Conservation (phyloP, 371 early-diverging fungal species). For the Saksenaea oblongispora region DNA sequence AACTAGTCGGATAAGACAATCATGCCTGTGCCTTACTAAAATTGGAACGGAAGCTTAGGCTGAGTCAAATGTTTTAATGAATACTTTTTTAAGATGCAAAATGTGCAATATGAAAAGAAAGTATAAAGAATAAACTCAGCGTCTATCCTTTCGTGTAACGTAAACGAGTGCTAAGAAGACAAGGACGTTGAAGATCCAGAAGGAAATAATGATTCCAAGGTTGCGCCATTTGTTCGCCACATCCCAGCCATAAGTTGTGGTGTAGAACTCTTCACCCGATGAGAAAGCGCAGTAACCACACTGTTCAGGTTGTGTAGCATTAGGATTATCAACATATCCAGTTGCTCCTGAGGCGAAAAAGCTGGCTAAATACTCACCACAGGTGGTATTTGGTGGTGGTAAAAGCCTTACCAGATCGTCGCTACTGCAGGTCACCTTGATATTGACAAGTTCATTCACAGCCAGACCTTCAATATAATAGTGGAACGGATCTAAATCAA, state of each 20-base stretch:
- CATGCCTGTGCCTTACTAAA: no score
- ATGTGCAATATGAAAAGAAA: not conserved
- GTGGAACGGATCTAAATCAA: slow-evolving; percentile 31
- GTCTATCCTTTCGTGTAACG: not conserved
- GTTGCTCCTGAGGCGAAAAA: slow-evolving; percentile 37
- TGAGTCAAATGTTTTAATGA: not conserved
- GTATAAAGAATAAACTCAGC: not conserved
- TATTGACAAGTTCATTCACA: slow-evolving; percentile 55
- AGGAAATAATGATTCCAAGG: slow-evolving; percentile 56
- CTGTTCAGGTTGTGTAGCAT: slow-evolving; percentile 21
- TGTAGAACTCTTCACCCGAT: slow-evolving; percentile 51
- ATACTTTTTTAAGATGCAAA: not conserved
- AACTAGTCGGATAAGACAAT: no score
- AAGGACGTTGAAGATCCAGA: slow-evolving; percentile 42
- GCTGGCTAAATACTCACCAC: slow-evolving; percentile 50
- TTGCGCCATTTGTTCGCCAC: slow-evolving; percentile 64
- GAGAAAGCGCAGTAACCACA: slow-evolving; percentile 63
- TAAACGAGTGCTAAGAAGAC: slow-evolving; percentile 20
- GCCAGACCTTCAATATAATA: slow-evolving; percentile 66
- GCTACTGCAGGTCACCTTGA: slow-evolving; percentile 41
- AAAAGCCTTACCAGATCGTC: slow-evolving; percentile 44
- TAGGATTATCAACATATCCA: slow-evolving; percentile 52
- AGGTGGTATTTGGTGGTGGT: slow-evolving; percentile 56
- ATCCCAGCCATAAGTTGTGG: slow-evolving; percentile 6
- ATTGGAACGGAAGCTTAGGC: no score